Evolutionary conservation across 345 rosid species (phyloP).

Genomic region (Linum lewisii): DNA sequence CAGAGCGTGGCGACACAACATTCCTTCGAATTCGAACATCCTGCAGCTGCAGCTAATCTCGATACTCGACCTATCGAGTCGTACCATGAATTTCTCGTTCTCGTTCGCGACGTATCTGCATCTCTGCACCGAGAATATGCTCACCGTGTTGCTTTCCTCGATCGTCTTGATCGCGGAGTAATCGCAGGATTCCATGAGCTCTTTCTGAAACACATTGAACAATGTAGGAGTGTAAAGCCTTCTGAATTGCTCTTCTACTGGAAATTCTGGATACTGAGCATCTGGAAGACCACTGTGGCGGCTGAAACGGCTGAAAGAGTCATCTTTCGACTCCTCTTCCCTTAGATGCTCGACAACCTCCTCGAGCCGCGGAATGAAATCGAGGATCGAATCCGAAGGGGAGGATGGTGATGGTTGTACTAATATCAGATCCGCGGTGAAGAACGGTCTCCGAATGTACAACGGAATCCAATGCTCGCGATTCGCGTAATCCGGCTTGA

Average conservation of each 20-base stretch:
- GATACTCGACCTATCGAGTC: constrained; percentile 50
- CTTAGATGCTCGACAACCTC: constrained; percentile 57
- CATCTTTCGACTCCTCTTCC: constrained; percentile 77
- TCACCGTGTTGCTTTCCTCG: constrained; percentile 67
- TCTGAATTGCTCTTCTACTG: constrained; percentile 76
- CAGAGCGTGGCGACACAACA: constrained; percentile 68
- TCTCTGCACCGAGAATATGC: constrained; percentile 53
- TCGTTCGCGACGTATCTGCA: constrained; percentile 76
- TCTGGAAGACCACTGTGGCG: no score
- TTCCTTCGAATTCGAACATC: constrained; percentile 87
- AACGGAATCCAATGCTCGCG: constrained; percentile 77
- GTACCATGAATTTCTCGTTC: constrained; percentile 54
- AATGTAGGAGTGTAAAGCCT: constrained; percentile 56
- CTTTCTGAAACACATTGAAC: constrained; percentile 75
- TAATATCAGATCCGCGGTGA: constrained; percentile 49
- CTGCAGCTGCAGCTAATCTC: constrained; percentile 73
- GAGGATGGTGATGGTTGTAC: constrained; percentile 61
- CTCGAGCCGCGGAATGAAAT: constrained; percentile 53
- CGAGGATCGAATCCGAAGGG: constrained; percentile 46
- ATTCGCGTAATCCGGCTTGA: constrained; percentile 55
- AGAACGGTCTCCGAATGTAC: constrained; percentile 59
- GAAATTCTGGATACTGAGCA: constrained; percentile 62
- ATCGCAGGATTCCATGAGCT: constrained; percentile 54
- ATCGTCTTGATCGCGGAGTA: constrained; percentile 58
- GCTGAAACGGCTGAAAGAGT: constrained; percentile 63